Evolutionary conservation across 306 rosid genomes (phyloP).

Genomic region (Senna tora): DNA sequence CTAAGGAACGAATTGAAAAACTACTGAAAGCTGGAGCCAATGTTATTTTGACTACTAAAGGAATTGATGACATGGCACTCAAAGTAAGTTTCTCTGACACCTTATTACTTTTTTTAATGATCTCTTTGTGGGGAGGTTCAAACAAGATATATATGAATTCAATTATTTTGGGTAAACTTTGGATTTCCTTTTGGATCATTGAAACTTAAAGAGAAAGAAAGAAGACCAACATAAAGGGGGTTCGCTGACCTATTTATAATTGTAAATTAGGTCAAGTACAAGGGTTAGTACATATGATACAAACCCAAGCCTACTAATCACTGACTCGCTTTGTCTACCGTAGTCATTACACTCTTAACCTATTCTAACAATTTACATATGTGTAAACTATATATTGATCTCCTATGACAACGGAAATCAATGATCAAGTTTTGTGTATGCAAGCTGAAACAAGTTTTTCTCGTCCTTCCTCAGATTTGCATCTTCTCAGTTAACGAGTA

Average conservation of each 20-base stretch:
- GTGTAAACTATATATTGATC: not conserved
- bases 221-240: too few species aligned
- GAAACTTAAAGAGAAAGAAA: not conserved
- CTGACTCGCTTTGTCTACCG: too few species aligned
- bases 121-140: not conserved
- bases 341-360: too few species aligned
- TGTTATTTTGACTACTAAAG: conserved; percentile 94
- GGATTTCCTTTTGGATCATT: not conserved
- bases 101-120: conserved; percentile 1
- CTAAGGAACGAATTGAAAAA: conserved; percentile 91
- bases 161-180: not conserved
- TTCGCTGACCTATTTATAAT: too few species aligned
- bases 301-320: too few species aligned
- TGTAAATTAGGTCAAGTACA: too few species aligned
- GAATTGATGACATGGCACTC: conserved; percentile 98
- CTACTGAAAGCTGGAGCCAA: conserved; percentile 95
- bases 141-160: not conserved
- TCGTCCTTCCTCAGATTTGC: conserved; percentile 4
- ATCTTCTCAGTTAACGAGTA: not conserved
- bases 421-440: not conserved
- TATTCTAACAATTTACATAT: too few species aligned
- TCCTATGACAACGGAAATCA: not conserved
- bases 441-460: not conserved
- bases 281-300: too few species aligned
- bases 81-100: conserved; percentile 56